These are phyloP conservation scores for Tolypocladium tundrense DNA, from an alignment of 2,329 filamentous ascomycete genomes.

Conservation along the genomic window DNA sequence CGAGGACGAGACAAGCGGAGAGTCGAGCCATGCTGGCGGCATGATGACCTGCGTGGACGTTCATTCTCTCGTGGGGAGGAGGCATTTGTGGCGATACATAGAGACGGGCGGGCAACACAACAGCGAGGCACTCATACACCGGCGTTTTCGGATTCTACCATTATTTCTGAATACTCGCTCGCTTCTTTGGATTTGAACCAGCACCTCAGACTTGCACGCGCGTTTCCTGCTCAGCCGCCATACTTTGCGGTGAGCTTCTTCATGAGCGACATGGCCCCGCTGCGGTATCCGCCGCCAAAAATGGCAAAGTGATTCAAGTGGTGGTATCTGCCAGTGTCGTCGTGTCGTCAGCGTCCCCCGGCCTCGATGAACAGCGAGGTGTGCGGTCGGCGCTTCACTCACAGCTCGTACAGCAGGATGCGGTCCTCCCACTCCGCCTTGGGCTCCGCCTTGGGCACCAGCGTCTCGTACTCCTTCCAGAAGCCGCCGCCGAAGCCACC, in stretches of 20 bases:
- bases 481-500: conserved; percentile 69
- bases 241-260: conserved; percentile 64
- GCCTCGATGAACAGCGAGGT: background rate
- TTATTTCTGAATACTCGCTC: background rate
- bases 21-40: conserved; percentile 30
- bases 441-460: conserved; percentile 73
- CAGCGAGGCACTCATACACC: conserved; percentile 7
- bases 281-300: conserved; percentile 71
- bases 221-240: conserved; percentile 20
- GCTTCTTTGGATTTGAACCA: too few species aligned
- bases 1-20: conserved; percentile 17
- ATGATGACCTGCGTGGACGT: conserved; percentile 2
- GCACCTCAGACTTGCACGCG: background rate
- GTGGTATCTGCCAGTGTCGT: conserved; percentile 54
- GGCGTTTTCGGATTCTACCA: conserved; percentile 13
- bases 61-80: background rate
- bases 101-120: conserved; percentile 4
- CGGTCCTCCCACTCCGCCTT: conserved; percentile 77
- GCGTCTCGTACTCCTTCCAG: conserved; percentile 63
- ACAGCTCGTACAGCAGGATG: conserved; percentile 72
- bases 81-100: background rate
- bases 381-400: conserved; percentile 24
- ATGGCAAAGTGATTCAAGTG: conserved; percentile 81
- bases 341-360: conserved; percentile 4
- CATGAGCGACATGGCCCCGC: conserved; percentile 73